These are phyloP conservation scores for Ilyonectria mors-panacis DNA, from an alignment of 2,329 filamentous ascomycete genomes.

Conservation along the genomic window DNA sequence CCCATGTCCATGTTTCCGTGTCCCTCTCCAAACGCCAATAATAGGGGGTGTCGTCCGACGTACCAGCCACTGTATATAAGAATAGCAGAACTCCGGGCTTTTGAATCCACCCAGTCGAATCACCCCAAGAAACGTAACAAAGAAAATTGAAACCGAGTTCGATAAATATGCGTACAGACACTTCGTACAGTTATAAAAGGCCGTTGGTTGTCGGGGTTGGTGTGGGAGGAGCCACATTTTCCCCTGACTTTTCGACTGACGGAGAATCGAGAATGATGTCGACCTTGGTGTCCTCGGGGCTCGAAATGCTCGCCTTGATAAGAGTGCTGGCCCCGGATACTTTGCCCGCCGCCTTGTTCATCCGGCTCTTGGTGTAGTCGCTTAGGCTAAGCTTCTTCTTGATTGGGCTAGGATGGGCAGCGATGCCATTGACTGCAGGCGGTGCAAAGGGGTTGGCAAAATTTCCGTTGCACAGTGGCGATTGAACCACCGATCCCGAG, in stretches of 20 bases:
- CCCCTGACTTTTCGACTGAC: constrained; percentile 48
- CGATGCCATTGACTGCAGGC: constrained; percentile 59
- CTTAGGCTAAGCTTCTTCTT: constrained; percentile 79
- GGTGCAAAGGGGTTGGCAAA: constrained; percentile 61
- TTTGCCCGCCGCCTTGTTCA: constrained; percentile 67
- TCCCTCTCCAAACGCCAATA: constrained; percentile 47
- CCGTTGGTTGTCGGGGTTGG: constrained; percentile 48
- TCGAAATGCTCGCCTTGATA: constrained; percentile 54
- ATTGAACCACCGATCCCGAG: constrained; percentile 61
- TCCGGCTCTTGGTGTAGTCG: constrained; percentile 74
- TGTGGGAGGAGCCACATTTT: constrained; percentile 40
- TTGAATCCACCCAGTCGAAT: constrained; percentile 43
- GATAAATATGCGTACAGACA: constrained; percentile 45
- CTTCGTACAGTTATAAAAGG: constrained; percentile 45
- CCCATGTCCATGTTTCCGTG: constrained; percentile 31
- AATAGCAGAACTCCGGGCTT: constrained; percentile 52
- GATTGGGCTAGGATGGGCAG: constrained; percentile 69
- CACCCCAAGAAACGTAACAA: constrained; percentile 41
- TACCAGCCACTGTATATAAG: constrained; percentile 45
- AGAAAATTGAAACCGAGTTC: constrained; percentile 35
- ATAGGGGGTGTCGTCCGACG: constrained; percentile 39
- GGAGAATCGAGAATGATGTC: constrained; percentile 53
- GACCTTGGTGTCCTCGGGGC: constrained; percentile 55
- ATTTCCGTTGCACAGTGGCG: constrained; percentile 62
- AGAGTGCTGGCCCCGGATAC: constrained; percentile 46